Base-by-base conservation (phyloP, 768 basidiomycete genomes). In the Ramaria rubella region DNA sequence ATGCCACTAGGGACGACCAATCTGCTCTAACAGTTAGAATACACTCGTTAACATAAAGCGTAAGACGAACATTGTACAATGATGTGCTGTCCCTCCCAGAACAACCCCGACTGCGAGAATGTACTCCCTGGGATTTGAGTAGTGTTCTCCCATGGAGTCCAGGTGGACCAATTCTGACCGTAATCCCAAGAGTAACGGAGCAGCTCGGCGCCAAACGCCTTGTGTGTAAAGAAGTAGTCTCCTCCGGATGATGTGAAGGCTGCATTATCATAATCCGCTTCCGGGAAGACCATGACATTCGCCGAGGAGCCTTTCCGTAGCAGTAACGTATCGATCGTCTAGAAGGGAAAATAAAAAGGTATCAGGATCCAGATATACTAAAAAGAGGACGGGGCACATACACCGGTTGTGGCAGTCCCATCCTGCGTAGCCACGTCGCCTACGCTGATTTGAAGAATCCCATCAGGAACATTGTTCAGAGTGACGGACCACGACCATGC, bases 161-260 rank as follows among this genome's bases (percentile, higher is more conserved):
- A 95, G 19, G 77, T 68, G 5, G 88, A 78, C 92, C 93, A 95
- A 61, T 80, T 87, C 66, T 80, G 77, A 8, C 90, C 92, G 64
- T 87, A 95, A 73, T 94, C 85, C 73, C 83, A 82, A 12, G 90
- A 85, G 69, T 92, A 94, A 44, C 94, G 80, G 74, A 91, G 85
- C 75, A 73, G 81, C 60, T 95, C 92, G 17, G 94, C 93, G 46
- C 94, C 94, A 54, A 79, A 78, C 4, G 94, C 93, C 44, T 78
- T 80, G 71, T 96, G 94, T 0, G 81, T 81, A 69, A 92, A 90
- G 5, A 77, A 80, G 68, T 87, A 94, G 59, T 84, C 74, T 0
- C 83, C 76, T 51, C 66, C 72, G 49, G 68, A 69, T n/a, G 49
- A 43, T 38, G 19, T 60, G 55, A 75, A 67, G 19, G 73, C 62